Percentiles rank a stretch among this genome's conserved stretches.
phyloP scores from a whole-genome alignment of 2,329 filamentous ascomycete species.

The Kalmusia sp. region DNA sequence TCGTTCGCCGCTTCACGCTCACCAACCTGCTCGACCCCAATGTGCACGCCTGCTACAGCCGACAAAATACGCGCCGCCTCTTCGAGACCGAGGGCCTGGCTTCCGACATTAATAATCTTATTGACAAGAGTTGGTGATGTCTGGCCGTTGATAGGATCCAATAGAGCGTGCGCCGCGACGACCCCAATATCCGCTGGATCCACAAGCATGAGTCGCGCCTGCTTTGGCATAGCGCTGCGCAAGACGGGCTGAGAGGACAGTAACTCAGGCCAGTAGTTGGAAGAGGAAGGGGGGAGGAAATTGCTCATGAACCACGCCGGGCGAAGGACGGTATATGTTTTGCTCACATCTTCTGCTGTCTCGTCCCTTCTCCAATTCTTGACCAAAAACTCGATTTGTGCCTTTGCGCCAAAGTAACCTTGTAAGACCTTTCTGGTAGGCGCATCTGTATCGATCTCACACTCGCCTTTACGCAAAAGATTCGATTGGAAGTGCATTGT shows the following conservation, averaged over 20 bases:
- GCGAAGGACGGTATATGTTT: not conserved
- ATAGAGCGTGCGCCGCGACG: not conserved
- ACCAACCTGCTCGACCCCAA: not conserved
- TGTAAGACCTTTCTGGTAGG: not conserved
- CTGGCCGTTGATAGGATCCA: not conserved
- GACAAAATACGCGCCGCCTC: not conserved
- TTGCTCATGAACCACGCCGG: slow-evolving; percentile 1
- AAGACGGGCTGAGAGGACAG: not conserved
- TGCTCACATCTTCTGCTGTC: not conserved
- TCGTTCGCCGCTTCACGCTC: not conserved
- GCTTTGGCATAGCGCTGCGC: not conserved
- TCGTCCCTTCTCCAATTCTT: not conserved
- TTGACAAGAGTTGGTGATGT: not conserved
- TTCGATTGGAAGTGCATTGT: not conserved
- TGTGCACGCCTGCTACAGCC: not conserved
- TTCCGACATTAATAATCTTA: not conserved
- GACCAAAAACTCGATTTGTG: not conserved
- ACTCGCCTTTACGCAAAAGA: not conserved
- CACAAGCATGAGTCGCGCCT: not conserved
- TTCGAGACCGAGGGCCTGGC: not conserved
- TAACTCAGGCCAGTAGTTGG: not conserved
- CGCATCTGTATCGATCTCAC: not conserved
- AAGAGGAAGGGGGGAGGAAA: not conserved
- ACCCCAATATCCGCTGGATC: not conserved
- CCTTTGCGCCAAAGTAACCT: not conserved